Evolutionary conservation across 2,329 filamentous ascomycete species (phyloP).

Genomic region (Penicillium sp.): DNA sequence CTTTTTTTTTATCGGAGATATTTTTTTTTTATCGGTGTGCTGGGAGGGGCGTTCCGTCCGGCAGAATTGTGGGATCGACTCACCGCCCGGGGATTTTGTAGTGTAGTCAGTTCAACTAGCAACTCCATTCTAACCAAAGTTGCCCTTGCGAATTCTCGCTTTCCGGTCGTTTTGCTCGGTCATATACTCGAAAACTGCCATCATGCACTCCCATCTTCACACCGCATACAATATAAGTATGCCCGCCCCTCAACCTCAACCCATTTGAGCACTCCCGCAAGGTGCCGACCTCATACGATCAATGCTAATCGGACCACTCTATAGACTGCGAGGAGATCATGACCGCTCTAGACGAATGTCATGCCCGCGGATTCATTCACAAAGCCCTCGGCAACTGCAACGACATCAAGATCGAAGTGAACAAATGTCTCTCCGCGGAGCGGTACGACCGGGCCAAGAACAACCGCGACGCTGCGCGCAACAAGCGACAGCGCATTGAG

Average conservation of each 20-base stretch:
- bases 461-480: constrained; percentile 71
- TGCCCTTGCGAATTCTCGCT: not conserved
- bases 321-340: constrained; percentile 94
- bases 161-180: not conserved
- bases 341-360: constrained; percentile 91
- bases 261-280: not conserved
- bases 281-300: constrained; percentile 5
- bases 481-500: constrained; percentile 73
- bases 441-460: constrained; percentile 73
- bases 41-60: constrained; percentile 32
- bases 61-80: constrained; percentile 32
- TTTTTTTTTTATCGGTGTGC: constrained; percentile 29
- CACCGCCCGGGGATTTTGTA: constrained; percentile 30
- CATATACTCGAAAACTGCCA: constrained; percentile 26
- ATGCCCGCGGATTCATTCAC: constrained; percentile 87
- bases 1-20: constrained; percentile 33
- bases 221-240: constrained; percentile 87
- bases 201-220: constrained; percentile 96
- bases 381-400: constrained; percentile 92
- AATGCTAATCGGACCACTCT: constrained; percentile 11
- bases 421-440: constrained; percentile 79
- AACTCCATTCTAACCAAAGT: not conserved
- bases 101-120: not conserved
- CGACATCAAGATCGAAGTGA: constrained; percentile 78
- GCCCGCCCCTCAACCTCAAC: constrained; percentile 25